Base-by-base conservation (phyloP, 495 filamentous ascomycete species). In the Aspergillus saccharolyticus region DNA sequence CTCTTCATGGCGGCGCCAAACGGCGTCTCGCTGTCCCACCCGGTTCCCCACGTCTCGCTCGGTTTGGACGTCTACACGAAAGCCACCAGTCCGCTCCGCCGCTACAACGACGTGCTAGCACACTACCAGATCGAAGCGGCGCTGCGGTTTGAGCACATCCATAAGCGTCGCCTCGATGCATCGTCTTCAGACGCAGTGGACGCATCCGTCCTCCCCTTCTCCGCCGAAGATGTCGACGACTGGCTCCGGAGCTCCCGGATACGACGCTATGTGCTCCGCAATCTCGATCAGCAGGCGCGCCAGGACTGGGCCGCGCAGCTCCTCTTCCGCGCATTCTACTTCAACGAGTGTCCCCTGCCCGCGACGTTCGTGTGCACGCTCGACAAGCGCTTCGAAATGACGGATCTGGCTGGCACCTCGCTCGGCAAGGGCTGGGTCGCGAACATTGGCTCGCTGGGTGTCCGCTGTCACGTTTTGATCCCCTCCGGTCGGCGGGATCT, bases 71-170 rank as follows among this genome's bases (percentile, higher is more conserved):
- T 83, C 42, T 96, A 96, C 66, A 74, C 84, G 58, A 94, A 90
- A 64, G 83, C 84, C 42, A 97, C 94, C 2, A 91, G 86, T 60
- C 94, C 94, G 2, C 77, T 98, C 8, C 89, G 94, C 17, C 81
- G 94, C 25, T 96, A 86, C 71, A 72, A 74, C 16, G 94, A 98
- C 68, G 70, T 97, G 59, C 73, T 97, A n/a, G 77, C 82, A 0
- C 91, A 96, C 69, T 97, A 90, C 80, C 93, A 97, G 63, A 91
- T 98, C 60, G 86, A 95, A 69, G 85, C 90, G 0, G 87, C 87
- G 0, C 67, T 97, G 42, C 79, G 85, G 8, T 82, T 88, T 66
- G 91, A 94, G 73, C 71, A 78, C 18, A 70, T 74, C 30, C 75
- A 76, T 7, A 82, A 83, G 14, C 62, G 72, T 4, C 77, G 70